A percentile compares a stretch with the other conserved stretches of the same genome.
Conservation (phyloP, 768 basidiomycete genomes). For the Boletus rex-veris region DNA sequence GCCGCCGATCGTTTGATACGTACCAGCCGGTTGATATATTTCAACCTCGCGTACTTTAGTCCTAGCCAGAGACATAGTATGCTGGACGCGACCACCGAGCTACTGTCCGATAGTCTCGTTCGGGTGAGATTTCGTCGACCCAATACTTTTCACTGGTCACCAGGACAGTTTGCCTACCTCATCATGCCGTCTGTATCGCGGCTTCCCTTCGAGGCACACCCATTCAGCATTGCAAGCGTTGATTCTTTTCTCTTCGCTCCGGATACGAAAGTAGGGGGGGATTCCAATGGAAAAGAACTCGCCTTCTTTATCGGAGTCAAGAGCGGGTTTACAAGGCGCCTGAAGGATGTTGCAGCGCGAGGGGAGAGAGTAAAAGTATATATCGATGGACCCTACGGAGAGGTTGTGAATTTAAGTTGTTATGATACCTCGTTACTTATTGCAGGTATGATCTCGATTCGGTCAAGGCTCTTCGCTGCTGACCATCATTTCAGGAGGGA, state of each 20-base stretch:
- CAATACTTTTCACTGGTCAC: conserved; percentile 44
- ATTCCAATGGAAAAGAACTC: conserved; percentile 35
- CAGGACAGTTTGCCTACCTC: conserved; percentile 53
- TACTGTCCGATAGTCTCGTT: conserved; percentile 41
- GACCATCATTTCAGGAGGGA: conserved; percentile 37
- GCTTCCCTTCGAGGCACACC: conserved; percentile 49
- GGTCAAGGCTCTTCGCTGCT: background rate
- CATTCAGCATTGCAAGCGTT: conserved; percentile 53
- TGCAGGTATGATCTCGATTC: conserved; percentile 35
- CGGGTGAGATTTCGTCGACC: conserved; percentile 44
- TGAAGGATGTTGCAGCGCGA: conserved; percentile 33
- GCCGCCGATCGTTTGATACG: conserved; percentile 49
- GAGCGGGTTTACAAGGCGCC: conserved; percentile 52
- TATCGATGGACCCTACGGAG: conserved; percentile 57
- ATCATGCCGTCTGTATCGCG: conserved; percentile 42
- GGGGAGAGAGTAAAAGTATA: conserved; percentile 40
- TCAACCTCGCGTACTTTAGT: conserved; percentile 39
- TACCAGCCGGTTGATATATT: conserved; percentile 37
- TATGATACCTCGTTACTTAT: conserved; percentile 47
- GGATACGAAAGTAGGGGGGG: background rate
- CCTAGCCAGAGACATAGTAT: conserved; percentile 16
- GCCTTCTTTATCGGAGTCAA: conserved; percentile 55
- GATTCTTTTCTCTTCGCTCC: conserved; percentile 18
- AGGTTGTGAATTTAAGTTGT: conserved; percentile 34
- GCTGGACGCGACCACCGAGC: conserved; percentile 37